Evolutionary conservation across 176 grass and related monocot genomes (phyloP), one percentile per base, ranked within the genome.

Genomic region (Poa annua): DNA sequence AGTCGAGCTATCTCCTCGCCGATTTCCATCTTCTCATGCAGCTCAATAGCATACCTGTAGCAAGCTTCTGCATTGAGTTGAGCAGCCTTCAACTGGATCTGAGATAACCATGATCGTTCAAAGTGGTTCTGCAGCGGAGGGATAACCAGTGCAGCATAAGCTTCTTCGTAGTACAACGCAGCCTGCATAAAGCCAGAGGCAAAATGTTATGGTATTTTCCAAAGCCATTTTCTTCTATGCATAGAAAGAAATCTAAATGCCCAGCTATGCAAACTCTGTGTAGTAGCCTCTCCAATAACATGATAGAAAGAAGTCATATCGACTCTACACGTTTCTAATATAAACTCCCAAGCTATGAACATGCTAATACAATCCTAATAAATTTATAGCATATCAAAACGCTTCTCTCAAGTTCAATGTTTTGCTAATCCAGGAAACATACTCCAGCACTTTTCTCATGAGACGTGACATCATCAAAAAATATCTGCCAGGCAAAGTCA

Each of bases 101-200:
- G 84, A 33, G 95, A 91, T 29, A 86, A 76, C 95, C 95, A 97
- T 55, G 84, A 84, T 86, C 90, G 73, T 21, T 92, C 92, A 21
- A 94, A 92, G 87, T 94, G 90, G 62, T 89, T 85, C 25, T 89
- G 81, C 17, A 92, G 75, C 61, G 88, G 90, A 74, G 81, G 76
- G 42, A 24, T 38, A 61, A 64, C 72, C 20, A 94, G 35, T 78
- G 90, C 70, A 78, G 81, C 82, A 74, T 91, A 92, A 65, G 86
- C 88, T 90, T 94, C 95, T 52, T 92, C 85, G 8, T 94, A 94
- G 44, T 89, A 94, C 29, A 92, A 73, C 25, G 88, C 92, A 85
- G 88, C 92, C 95, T 97, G 84, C 88, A 88, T 64, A 85, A 21
- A 50, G 11, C 20, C 34, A 77, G 4, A 79, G 19, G 45, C 2